Base-by-base conservation (phyloP, 345 rosid species). In the Acer yangbiense region DNA sequence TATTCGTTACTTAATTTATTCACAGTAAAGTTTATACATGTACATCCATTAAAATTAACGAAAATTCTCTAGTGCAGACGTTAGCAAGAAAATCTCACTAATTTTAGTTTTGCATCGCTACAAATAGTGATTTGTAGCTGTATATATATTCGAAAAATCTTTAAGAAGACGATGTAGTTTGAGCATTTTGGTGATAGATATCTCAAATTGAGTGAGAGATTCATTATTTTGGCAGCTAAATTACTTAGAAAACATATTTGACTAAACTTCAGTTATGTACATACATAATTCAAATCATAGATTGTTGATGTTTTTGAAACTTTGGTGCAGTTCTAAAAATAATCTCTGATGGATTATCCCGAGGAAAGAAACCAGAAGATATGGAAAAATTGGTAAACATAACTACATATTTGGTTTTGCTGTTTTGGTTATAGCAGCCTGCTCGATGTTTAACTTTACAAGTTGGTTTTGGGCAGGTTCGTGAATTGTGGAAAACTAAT, bases 331-430 rank as follows among this genome's bases (percentile, higher is more conserved):
- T 96, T 83, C 90, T 94, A 6, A 92, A 90, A 87, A 92, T 81
- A 27, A 66, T 96, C 48, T 92, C 93, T 8, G 97, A 91, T 83
- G 97, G 90, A 77, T 80, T 91, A 13, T 90, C 97, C 62, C 91
- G 98, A 41, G 98, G 97, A 44, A 90, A 85, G 83, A 90, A 87
- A 66, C 93, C 88, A 11, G 91, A 87, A 2, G 98, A 91, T 73
- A 94, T 96, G 92, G 85, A 86, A 66, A 87, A 86, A 50, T 74
- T 85, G 90, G 98, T 93, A 79, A 79, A 17, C 4, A 20, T 61
- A n/a, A 27, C 23, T n/a, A 16, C 41, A 4, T 12, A 62, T 52
- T 69, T 68, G 35, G 50, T 41, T 25, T 79, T 11, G n/a, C 46
- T 73, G 48, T 48, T 69, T 20, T 32, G 23, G 41, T 58, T 64